These are phyloP conservation scores for Russula emetica DNA, from an alignment of 768 basidiomycete species.

Conservation along the genomic window DNA sequence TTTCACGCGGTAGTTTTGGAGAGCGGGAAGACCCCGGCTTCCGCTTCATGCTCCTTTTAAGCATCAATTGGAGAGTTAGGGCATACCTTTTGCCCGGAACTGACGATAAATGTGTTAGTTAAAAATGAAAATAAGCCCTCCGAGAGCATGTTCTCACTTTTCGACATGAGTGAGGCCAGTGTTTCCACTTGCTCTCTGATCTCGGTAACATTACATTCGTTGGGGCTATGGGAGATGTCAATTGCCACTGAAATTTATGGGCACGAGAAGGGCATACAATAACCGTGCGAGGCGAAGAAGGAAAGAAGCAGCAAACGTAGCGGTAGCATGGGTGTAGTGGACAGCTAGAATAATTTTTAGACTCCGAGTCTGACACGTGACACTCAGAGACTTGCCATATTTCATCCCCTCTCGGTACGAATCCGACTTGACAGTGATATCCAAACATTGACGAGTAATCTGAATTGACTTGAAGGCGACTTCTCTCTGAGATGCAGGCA, in stretches of 20 bases:
- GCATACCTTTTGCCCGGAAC: conserved; percentile 94
- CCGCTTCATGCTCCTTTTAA: conserved; percentile 70
- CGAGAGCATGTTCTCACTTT: conserved; percentile 49
- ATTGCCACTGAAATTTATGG: not conserved
- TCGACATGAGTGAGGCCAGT: conserved; percentile 68
- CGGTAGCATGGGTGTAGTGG: conserved; percentile 88
- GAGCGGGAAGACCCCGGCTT: conserved; percentile 56
- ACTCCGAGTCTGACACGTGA: not conserved
- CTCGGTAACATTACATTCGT: conserved; percentile 71
- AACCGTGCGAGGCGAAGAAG: conserved; percentile 79
- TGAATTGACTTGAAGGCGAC: conserved; percentile 79
- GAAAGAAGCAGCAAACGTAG: conserved; percentile 90
- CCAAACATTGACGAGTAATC: conserved; percentile 73
- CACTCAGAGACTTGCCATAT: conserved; percentile 57
- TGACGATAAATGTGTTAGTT: conserved; percentile 33
- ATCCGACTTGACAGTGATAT: conserved; percentile 79
- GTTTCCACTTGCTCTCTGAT: conserved; percentile 76
- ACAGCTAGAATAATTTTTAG: conserved; percentile 49
- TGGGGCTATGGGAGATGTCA: conserved; percentile 50
- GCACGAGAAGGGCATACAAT: conserved; percentile 53
- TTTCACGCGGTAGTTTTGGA: conserved; percentile 53
- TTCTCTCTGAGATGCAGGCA: conserved; percentile 72
- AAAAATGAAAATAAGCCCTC: not conserved
- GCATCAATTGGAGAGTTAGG: conserved; percentile 81
- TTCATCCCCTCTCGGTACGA: conserved; percentile 89